Conservation (phyloP, 768 basidiomycete species). For the Rhizopogon vinicolor region DNA sequence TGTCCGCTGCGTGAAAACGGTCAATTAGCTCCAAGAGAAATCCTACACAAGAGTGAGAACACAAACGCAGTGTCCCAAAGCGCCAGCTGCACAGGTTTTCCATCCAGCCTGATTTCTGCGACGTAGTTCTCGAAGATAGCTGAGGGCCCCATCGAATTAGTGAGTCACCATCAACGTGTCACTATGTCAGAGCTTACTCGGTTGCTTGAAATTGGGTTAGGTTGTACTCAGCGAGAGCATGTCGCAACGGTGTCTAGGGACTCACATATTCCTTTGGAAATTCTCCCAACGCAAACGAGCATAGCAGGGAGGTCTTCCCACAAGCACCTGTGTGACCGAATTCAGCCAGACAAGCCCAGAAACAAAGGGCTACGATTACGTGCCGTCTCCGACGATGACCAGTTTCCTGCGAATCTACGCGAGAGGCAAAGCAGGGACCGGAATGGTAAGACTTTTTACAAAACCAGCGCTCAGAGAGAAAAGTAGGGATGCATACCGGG, state of each 20-base stretch:
- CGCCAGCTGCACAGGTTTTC: conserved; percentile 95
- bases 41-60: conserved; percentile 1
- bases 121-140: conserved; percentile 99
- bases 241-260: conserved; percentile 16
- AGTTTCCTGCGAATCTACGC: conserved; percentile 87
- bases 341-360: conserved; percentile 8
- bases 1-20: conserved; percentile 63
- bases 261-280: conserved; percentile 95
- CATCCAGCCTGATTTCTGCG: conserved; percentile 95
- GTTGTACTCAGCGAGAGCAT: conserved; percentile 1
- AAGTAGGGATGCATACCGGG: conserved; percentile 40
- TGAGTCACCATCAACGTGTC: background rate
- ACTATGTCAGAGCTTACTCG: conserved; percentile 31
- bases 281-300: conserved; percentile 90
- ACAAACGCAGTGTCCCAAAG: conserved; percentile 99
- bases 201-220: conserved; percentile 32
- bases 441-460: background rate
- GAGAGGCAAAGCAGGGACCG: conserved; percentile 1
- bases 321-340: conserved; percentile 65
- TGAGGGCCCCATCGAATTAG: conserved; percentile 27
- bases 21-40: background rate
- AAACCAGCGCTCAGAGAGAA: conserved; percentile 1
- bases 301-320: conserved; percentile 90
- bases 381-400: conserved; percentile 96
- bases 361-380: conserved; percentile 23